Conservation (phyloP, 176 grass and related monocot species). For the Phragmites australis region DNA sequence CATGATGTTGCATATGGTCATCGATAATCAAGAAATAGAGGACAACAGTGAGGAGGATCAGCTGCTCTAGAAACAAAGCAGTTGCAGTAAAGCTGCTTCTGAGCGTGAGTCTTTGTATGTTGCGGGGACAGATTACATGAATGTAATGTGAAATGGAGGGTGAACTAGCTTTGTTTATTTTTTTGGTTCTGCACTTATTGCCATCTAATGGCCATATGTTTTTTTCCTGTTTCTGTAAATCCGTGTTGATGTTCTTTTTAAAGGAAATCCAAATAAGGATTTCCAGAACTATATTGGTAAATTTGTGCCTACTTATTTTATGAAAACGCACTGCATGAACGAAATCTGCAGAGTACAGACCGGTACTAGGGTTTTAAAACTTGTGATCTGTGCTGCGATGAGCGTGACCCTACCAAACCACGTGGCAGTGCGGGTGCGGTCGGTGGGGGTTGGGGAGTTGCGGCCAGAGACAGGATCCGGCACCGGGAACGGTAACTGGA, state of each 20-base stretch:
- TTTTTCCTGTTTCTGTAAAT: constrained; percentile 25
- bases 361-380: too few relatives aligned
- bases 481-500: too few relatives aligned
- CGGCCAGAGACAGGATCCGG: too few relatives aligned
- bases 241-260: background rate
- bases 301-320: background rate
- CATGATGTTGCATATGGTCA: background rate
- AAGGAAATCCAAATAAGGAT: background rate
- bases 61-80: constrained; percentile 16
- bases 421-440: too few relatives aligned
- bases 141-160: constrained; percentile 6
- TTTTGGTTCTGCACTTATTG: background rate
- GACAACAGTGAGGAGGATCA: constrained; percentile 42
- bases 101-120: background rate
- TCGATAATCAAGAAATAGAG: constrained; percentile 19
- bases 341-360: background rate
- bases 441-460: too few relatives aligned
- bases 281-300: background rate
- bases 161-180: background rate
- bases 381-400: too few relatives aligned
- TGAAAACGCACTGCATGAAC: background rate
- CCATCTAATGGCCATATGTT: background rate
- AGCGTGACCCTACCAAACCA: too few relatives aligned
- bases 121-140: background rate
- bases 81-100: background rate